Conservation (phyloP, 2,329 filamentous ascomycete genomes). For the Alternaria consortialis region DNA sequence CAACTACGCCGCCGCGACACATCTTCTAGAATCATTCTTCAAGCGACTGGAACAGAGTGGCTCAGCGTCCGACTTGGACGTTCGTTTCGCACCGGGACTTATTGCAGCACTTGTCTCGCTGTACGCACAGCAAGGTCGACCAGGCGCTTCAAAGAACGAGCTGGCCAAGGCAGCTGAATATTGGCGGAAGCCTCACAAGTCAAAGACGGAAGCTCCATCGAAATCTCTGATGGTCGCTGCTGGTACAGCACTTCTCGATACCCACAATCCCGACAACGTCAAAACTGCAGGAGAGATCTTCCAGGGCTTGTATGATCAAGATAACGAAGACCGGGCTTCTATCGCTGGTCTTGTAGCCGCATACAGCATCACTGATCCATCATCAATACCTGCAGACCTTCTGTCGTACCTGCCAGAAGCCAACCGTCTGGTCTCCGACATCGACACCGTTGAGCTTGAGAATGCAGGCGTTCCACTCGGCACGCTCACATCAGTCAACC, state of each 20-base stretch:
- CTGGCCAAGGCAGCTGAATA: conserved; percentile 81
- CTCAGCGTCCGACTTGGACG: conserved; percentile 67
- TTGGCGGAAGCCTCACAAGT: conserved; percentile 71
- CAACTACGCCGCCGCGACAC: conserved; percentile 76
- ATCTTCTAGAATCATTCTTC: conserved; percentile 79
- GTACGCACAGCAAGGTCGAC: conserved; percentile 78
- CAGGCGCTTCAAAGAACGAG: conserved; percentile 74
- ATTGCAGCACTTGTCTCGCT: conserved; percentile 82
- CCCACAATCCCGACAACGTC: conserved; percentile 73
- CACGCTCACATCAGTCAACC: conserved; percentile 43
- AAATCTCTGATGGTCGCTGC: conserved; percentile 76
- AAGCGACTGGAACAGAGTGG: conserved; percentile 72
- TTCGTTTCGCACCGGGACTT: conserved; percentile 84
- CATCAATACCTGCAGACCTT: conserved; percentile 63
- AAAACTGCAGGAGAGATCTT: conserved; percentile 81
- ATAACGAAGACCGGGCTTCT: conserved; percentile 73
- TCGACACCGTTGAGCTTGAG: conserved; percentile 71
- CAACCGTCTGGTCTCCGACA: conserved; percentile 66
- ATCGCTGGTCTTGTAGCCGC: conserved; percentile 88
- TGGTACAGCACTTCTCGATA: conserved; percentile 82
- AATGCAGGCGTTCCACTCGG: conserved; percentile 69
- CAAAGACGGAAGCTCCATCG: conserved; percentile 53
- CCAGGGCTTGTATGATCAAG: conserved; percentile 70
- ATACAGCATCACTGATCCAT: conserved; percentile 69
- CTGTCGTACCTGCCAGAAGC: conserved; percentile 68